A percentile compares a stretch with the other conserved stretches of the same genome.
phyloP scores from a whole-genome alignment of 805 yeast species.

The Yarrowia osloensis region DNA sequence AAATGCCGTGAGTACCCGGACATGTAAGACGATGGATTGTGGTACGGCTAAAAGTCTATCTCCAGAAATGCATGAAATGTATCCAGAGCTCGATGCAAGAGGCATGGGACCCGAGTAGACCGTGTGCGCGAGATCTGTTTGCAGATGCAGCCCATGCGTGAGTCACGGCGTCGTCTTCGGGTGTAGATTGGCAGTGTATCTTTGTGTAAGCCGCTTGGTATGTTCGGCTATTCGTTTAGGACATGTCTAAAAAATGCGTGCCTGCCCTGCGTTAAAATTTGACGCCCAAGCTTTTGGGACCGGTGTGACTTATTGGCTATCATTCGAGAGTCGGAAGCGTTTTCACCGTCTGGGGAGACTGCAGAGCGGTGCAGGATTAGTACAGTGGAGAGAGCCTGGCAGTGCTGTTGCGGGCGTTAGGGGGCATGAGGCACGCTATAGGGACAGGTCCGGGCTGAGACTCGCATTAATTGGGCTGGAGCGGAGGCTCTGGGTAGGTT shows the following conservation, averaged over 20 bases:
- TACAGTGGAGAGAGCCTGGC: background rate
- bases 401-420: background rate
- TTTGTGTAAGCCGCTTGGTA: background rate
- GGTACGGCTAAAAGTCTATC: constrained; percentile 17
- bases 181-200: background rate
- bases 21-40: background rate
- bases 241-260: too few species aligned
- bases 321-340: background rate
- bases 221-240: too few species aligned
- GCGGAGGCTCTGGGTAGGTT: background rate
- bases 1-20: constrained; percentile 10
- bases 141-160: background rate
- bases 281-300: background rate
- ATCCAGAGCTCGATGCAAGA: background rate
- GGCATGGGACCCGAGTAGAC: constrained; percentile 22
- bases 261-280: constrained; percentile 1
- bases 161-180: background rate
- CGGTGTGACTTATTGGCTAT: background rate
- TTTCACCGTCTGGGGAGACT: background rate
- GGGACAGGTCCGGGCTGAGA: background rate
- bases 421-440: background rate
- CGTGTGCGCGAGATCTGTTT: background rate
- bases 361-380: background rate
- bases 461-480: background rate
- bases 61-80: constrained; percentile 28